Conservation (phyloP, 164 flowering plant species). For the Tetrastigma voinierianum region DNA sequence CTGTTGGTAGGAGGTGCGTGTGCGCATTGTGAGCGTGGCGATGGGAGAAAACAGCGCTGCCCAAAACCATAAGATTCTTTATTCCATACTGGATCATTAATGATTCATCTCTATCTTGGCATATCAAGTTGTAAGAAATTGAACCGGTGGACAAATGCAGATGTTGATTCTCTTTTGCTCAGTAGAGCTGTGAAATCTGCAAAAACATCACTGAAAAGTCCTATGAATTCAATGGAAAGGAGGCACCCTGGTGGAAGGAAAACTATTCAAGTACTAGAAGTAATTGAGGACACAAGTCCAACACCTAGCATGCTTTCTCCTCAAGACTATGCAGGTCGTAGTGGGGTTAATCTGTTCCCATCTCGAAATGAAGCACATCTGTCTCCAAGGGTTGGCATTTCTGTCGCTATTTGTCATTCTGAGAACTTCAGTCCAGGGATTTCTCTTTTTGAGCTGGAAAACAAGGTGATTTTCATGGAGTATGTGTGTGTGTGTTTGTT, state of each 20-base stretch:
- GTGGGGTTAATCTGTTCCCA: constrained; percentile 52
- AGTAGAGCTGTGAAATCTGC: constrained; percentile 71
- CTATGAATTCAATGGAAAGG: constrained; percentile 39
- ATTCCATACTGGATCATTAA: constrained; percentile 96
- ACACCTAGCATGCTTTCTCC: constrained; percentile 93
- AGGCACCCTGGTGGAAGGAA: constrained; percentile 44
- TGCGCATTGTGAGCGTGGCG: constrained; percentile 89
- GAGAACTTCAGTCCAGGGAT: constrained; percentile 83
- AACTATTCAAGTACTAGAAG: constrained; percentile 77
- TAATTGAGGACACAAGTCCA: constrained; percentile 71
- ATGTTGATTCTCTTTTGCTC: constrained; percentile 42
- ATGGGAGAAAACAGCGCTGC: constrained; percentile 76
- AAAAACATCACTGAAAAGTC: constrained; percentile 45
- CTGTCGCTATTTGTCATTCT: constrained; percentile 70
- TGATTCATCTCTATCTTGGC: constrained; percentile 63
- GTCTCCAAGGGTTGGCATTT: constrained; percentile 78
- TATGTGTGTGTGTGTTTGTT: too few species aligned
- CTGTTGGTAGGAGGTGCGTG: constrained; percentile 79
- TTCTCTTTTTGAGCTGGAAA: constrained; percentile 91
- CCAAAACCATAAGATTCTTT: constrained; percentile 83
- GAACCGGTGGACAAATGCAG: constrained; percentile 64
- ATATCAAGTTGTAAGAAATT: constrained; percentile 89
- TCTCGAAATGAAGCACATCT: constrained; percentile 70
- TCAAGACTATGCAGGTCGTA: constrained; percentile 69
- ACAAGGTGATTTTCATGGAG: constrained; percentile 55